Evolutionary conservation across 331 rosid species (phyloP).

Genomic region (Prunus yedoensis): DNA sequence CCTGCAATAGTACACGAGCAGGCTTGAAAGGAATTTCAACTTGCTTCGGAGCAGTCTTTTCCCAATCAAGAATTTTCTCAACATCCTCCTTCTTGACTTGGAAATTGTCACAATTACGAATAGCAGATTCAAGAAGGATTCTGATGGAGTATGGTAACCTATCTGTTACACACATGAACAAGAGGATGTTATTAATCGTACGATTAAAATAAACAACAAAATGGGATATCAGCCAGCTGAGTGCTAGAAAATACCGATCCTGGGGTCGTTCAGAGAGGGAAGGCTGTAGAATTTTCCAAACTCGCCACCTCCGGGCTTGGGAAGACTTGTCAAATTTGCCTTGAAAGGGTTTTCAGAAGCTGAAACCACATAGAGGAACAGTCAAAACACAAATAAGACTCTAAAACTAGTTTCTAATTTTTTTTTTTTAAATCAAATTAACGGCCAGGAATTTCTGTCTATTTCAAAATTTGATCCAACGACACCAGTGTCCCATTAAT

Average conservation of each 20-base stretch:
- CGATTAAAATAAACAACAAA: background rate
- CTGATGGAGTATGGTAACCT: conserved; percentile 80
- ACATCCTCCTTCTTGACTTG: conserved; percentile 88
- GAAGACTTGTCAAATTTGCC: conserved; percentile 70
- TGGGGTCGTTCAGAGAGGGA: conserved; percentile 79
- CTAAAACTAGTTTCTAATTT: background rate
- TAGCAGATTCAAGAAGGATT: conserved; percentile 82
- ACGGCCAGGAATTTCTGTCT: background rate
- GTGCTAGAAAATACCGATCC: conserved; percentile 55
- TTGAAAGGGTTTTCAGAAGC: conserved; percentile 80
- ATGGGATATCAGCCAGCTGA: background rate
- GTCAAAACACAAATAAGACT: conserved; percentile 15
- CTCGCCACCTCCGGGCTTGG: conserved; percentile 96
- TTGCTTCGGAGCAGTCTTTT: conserved; percentile 62
- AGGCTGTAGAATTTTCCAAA: conserved; percentile 89
- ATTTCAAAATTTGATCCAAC: background rate
- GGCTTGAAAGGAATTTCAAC: conserved; percentile 98
- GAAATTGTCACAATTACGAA: conserved; percentile 87
- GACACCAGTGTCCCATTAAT: background rate
- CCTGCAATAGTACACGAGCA: conserved; percentile 97
- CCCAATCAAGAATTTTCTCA: conserved; percentile 93
- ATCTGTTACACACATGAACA: conserved; percentile 40
- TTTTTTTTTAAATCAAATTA: background rate
- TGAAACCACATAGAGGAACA: conserved; percentile 31
- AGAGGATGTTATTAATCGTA: background rate